Evolutionary conservation across 2,329 filamentous ascomycete species (phyloP).

Genomic region (Talaromyces sp.): DNA sequence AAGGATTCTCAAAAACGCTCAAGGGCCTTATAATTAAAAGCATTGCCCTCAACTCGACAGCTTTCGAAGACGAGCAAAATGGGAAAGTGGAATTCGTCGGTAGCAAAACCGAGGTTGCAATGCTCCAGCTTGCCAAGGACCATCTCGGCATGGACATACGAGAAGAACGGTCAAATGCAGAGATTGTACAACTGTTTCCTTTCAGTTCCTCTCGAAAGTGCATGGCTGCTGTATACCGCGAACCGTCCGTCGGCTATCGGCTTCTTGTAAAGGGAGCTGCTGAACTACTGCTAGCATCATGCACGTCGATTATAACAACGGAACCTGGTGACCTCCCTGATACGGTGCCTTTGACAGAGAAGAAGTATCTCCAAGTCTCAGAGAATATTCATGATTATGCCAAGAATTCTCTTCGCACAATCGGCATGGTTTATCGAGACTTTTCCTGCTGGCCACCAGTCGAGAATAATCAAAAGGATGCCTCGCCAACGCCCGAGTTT

Average conservation of each 20-base stretch:
- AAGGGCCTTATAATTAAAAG: slow-evolving; percentile 37
- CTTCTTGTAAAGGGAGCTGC: slow-evolving; percentile 47
- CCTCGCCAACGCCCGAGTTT: slow-evolving; percentile 60
- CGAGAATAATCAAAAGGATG: slow-evolving; percentile 55
- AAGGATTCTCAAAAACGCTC: slow-evolving; percentile 26
- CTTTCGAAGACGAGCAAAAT: slow-evolving; percentile 70
- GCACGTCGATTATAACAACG: slow-evolving; percentile 24
- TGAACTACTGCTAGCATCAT: slow-evolving; percentile 40
- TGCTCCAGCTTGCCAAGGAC: slow-evolving; percentile 65
- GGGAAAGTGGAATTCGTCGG: slow-evolving; percentile 65
- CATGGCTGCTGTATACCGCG: slow-evolving; percentile 45
- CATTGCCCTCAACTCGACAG: slow-evolving; percentile 57
- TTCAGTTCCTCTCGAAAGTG: slow-evolving; percentile 75
- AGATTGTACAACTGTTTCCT: slow-evolving; percentile 63
- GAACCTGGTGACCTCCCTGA: neutral
- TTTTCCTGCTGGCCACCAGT: slow-evolving; percentile 65
- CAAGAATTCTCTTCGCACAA: slow-evolving; percentile 64
- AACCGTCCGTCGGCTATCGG: slow-evolving; percentile 36
- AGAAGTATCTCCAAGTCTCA: slow-evolving; percentile 24
- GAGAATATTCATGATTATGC: slow-evolving; percentile 40
- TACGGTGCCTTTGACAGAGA: slow-evolving; percentile 18
- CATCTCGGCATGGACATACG: slow-evolving; percentile 64
- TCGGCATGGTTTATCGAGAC: slow-evolving; percentile 69
- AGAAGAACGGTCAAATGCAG: slow-evolving; percentile 58
- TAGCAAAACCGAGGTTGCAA: slow-evolving; percentile 72